Base-by-base conservation (phyloP, 371 early-diverging fungal species). In the Saksenaea vasiformis region DNA sequence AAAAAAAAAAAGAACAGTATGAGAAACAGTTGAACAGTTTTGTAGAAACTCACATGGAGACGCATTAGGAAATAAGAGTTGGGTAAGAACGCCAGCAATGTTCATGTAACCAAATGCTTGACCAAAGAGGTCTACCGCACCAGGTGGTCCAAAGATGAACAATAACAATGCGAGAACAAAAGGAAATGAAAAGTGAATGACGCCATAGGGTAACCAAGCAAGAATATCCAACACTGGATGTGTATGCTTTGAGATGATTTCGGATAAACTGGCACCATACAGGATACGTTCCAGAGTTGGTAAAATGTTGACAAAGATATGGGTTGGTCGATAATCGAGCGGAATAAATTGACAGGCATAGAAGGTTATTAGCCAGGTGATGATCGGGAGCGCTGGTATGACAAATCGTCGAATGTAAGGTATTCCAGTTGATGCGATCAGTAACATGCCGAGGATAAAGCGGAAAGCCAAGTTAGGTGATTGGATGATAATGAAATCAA, bases 41-140 rank as follows among this genome's bases (percentile, higher is more conserved):
- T n/a, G n/a, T n/a, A n/a, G n/a, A n/a, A n/a, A 83, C 85, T 86
- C 86, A 88, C 91, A 91, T 64, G 91, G 91, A 34, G 91, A 86
- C 22, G 91, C 87, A 66, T 85, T 86, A 9, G 92, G 92, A 66
- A 88, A 87, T 8, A 84, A 28, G 11, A 88, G 61, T 70, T 91
- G 90, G 0, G 89, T 90, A 34, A 90, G 59, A 5, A 91, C 91
- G 54, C 90, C 90, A 1, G 82, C 82, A 28, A 86, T 37, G 56
- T 90, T 90, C 87, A 88, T 89, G 60, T 78, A 86, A 4, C 90
- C 92, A 72, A 90, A 88, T 0, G 86, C 81, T 26, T 78, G 73
- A 3, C 80, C 82, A 74, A 86, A 90, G 7, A 85, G 69, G n/a
- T 77, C 69, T 13, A 86, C 65, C 5, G 81, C 74, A 5, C 85